Percentiles rank a stretch among this genome's conserved stretches.
phyloP scores from a whole-genome alignment of 2,329 filamentous ascomycete species.

The Microascus cirrosus region DNA sequence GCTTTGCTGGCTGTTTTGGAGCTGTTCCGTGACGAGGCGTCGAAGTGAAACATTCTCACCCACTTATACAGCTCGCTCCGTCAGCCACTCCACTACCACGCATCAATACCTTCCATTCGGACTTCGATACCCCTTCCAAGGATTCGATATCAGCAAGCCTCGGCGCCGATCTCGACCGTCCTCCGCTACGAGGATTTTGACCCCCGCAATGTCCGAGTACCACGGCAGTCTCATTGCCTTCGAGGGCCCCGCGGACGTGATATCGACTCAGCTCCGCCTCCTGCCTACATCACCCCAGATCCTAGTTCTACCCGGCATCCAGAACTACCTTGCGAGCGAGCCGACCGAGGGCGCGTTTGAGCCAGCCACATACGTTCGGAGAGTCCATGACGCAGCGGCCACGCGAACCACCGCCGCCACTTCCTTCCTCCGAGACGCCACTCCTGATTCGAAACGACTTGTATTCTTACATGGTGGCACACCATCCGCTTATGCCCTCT shows the following conservation, averaged over 20 bases:
- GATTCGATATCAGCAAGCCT: not conserved
- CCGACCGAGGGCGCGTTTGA: slow-evolving; percentile 16
- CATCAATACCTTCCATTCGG: not conserved
- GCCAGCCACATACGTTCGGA: slow-evolving; percentile 27
- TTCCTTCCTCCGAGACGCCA: slow-evolving; percentile 36
- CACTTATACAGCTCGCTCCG: not conserved
- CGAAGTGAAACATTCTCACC: not conserved
- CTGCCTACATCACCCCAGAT: slow-evolving; percentile 48
- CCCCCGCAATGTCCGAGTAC: not conserved
- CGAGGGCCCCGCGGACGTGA: slow-evolving; percentile 40
- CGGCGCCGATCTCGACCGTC: not conserved
- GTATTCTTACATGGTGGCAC: slow-evolving; percentile 52
- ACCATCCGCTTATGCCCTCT: slow-evolving; percentile 39
- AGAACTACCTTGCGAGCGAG: slow-evolving; percentile 29
- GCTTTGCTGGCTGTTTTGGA: not conserved
- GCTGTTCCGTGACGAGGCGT: not conserved
- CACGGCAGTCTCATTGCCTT: slow-evolving; percentile 46
- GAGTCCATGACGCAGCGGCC: slow-evolving; percentile 37
- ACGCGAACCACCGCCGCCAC: slow-evolving; percentile 35
- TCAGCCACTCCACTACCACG: not conserved
- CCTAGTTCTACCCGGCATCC: slow-evolving; percentile 41
- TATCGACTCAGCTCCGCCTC: slow-evolving; percentile 48
- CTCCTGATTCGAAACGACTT: slow-evolving; percentile 34
- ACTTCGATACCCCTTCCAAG: not conserved
- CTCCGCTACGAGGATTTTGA: slow-evolving; percentile 6